Evolutionary conservation across 331 rosid species (phyloP).

Genomic region (Acacia concinna): DNA sequence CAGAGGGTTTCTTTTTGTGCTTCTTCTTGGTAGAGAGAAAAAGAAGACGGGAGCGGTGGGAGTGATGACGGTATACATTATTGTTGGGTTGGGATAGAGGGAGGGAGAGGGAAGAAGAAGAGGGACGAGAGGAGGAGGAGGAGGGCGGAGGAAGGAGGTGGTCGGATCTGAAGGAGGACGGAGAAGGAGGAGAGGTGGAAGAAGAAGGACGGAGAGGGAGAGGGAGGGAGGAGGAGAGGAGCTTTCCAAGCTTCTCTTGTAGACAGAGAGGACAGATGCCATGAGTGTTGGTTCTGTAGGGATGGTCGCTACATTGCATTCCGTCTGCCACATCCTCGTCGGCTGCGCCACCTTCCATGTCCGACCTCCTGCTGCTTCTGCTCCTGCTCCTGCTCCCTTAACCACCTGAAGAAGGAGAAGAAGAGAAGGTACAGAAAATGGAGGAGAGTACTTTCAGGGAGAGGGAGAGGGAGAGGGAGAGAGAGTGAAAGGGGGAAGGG

Average conservation of each 20-base stretch:
- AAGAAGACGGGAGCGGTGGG: slow-evolving; percentile 58
- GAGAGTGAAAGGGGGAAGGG: neutral
- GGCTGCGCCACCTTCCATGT: slow-evolving; percentile 49
- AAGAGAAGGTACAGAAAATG: neutral
- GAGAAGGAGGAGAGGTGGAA: slow-evolving; percentile 56
- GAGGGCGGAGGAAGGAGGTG: neutral
- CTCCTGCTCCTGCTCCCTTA: neutral
- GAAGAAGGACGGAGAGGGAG: slow-evolving; percentile 61
- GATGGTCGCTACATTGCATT: slow-evolving; percentile 88
- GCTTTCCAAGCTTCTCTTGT: slow-evolving; percentile 92
- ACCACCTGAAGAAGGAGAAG: neutral
- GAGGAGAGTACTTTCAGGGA: neutral
- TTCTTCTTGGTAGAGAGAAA: slow-evolving; percentile 72
- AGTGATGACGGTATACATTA: slow-evolving; percentile 6
- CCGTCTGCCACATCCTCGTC: slow-evolving; percentile 77
- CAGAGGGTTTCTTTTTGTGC: slow-evolving; percentile 39
- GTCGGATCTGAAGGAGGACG: slow-evolving; percentile 55
- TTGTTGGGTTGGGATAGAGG: neutral
- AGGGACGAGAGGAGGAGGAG: slow-evolving; percentile 22
- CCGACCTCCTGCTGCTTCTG: neutral
- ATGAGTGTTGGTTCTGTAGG: slow-evolving; percentile 75
- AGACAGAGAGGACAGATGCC: slow-evolving; percentile 97
- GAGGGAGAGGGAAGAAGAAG: slow-evolving; percentile 21
- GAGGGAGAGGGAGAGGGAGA: neutral
- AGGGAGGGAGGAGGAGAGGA: slow-evolving; percentile 81